Percentiles rank a stretch among this genome's conserved stretches.
phyloP scores from a whole-genome alignment of 257 asterid species.

The Asclepias syriaca region DNA sequence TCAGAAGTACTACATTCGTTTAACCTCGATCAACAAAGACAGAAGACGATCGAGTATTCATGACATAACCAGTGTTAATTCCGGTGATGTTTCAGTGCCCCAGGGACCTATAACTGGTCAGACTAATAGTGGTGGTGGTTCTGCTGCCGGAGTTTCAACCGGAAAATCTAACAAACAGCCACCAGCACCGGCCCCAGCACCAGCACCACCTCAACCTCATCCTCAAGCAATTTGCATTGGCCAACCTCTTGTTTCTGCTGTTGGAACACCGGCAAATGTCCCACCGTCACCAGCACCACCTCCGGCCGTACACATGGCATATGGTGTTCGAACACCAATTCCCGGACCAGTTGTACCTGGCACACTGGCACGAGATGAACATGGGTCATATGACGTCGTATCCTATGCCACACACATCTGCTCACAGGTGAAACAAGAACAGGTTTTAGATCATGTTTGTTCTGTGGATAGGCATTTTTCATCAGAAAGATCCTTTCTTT shows the following conservation, averaged over 20 bases:
- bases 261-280: constrained; percentile 61
- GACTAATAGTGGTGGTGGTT: constrained; percentile 24
- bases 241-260: constrained; percentile 67
- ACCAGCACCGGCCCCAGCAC: constrained; percentile 24
- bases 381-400: constrained; percentile 41
- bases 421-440: constrained; percentile 37
- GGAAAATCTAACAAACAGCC: constrained; percentile 45
- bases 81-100: constrained; percentile 52
- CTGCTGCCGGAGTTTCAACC: constrained; percentile 34
- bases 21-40: constrained; percentile 90
- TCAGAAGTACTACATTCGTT: constrained; percentile 81
- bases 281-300: constrained; percentile 50
- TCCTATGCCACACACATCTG: constrained; percentile 44
- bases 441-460: constrained; percentile 5
- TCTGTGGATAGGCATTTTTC: constrained; percentile 4
- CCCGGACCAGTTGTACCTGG: constrained; percentile 45
- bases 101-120: constrained; percentile 81
- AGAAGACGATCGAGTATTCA: constrained; percentile 86
- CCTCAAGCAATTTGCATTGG: constrained; percentile 46
- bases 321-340: constrained; percentile 47
- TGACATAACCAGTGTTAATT: constrained; percentile 73
- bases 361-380: constrained; percentile 38
- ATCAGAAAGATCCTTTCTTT: constrained; percentile 5
- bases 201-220: constrained; percentile 24
- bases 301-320: constrained; percentile 34